phyloP scores from a whole-genome alignment of 2,329 filamentous ascomycete genomes.

The Helotiales sp. region DNA sequence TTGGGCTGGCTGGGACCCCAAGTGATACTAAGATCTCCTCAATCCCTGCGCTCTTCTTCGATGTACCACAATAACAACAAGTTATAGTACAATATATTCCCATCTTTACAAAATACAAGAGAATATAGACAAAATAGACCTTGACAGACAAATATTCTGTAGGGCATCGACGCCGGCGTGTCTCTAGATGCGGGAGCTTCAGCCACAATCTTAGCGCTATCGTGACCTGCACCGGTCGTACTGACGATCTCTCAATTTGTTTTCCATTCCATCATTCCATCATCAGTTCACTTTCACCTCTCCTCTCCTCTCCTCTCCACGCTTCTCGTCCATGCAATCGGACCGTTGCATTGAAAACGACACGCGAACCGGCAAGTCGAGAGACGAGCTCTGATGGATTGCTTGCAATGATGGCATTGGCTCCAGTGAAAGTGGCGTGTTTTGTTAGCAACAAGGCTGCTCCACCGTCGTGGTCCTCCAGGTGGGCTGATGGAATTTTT shows the following conservation, averaged over 20 bases:
- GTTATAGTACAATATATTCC: too few relatives aligned
- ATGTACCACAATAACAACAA: too few relatives aligned
- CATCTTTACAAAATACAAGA: too few relatives aligned
- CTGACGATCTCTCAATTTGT: neutral
- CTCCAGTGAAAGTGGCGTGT: constrained; percentile 13
- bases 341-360: neutral
- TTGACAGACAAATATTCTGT: too few relatives aligned
- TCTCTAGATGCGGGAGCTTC: neutral
- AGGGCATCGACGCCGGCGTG: too few relatives aligned
- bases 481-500: constrained; percentile 14
- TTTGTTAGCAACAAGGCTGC: neutral
- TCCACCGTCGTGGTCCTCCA: constrained; percentile 10
- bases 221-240: neutral
- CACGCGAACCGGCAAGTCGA: constrained; percentile 4
- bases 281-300: constrained; percentile 4
- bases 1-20: neutral
- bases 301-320: too few relatives aligned
- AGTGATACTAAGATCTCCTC: neutral
- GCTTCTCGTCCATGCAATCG: neutral
- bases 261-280: neutral
- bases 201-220: neutral
- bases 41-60: neutral
- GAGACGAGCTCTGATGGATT: neutral
- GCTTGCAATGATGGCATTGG: neutral
- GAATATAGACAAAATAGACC: too few relatives aligned